Evolutionary conservation across 2,329 filamentous ascomycete genomes (phyloP), one percentile per base, ranked within the genome.

Genomic region (Phaeosphaeria sp.): DNA sequence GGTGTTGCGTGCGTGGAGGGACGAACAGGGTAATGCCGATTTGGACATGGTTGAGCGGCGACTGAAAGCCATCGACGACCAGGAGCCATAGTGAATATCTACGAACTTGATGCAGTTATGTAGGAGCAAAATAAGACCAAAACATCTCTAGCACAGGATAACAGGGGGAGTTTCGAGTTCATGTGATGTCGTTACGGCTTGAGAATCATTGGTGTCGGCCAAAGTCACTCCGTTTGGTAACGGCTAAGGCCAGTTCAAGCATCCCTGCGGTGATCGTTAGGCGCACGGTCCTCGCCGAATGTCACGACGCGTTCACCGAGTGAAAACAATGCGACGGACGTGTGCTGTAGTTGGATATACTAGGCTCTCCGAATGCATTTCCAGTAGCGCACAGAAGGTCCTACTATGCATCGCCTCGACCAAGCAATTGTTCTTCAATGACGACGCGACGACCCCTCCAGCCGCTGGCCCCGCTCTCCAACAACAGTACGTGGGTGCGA

Each of bases 1-100:
- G 66, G 87, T 90, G 13, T 65, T 81, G 60, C 65, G 72, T 25
- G 69, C 71, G 15, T 75, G 72, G 72, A 72, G 65, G 33, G 72
- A 74, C 42, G 72, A 74, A 48, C 66, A 73, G 33, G 72, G 72
- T 44, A 66, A 70, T 33, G 55, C 67, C 30, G 71, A 76, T 53
- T 51, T 63, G 20, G 68, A 66, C 9, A 74, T 75, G 71, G 66
- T 76, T 17, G 66, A 71, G 62, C 68, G 66, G 47, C 69, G 74
- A 52, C 57, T 75, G 61, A 70, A 74, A 46, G 69, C 64, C 2
- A 72, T 76, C 53, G 72, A 74, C 39, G 72, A 74, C 30, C 73
- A 75, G 52, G 74, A 76, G 43, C 68, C 68, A 70, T 48, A 22
- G 18, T 13, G 13, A 22, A 22, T n/a, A n/a, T n/a, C n/a, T n/a